Evolutionary conservation across 2,329 filamentous ascomycete species (phyloP).

Genomic region (Fusarium humuli): DNA sequence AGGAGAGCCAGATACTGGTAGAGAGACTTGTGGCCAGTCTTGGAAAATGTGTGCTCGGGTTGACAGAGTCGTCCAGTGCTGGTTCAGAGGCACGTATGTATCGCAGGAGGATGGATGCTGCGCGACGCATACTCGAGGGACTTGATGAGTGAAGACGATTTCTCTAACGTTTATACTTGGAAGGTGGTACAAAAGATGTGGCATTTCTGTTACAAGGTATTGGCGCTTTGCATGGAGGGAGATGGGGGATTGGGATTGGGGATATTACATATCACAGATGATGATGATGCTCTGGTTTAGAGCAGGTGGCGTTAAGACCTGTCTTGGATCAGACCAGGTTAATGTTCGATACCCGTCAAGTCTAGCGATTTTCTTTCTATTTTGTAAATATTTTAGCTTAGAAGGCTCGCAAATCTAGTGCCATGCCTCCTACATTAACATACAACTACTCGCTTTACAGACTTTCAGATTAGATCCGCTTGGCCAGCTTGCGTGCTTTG

Average conservation of each 20-base stretch:
- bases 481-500: not conserved
- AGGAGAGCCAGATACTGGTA: constrained; percentile 70
- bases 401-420: not conserved
- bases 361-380: constrained; percentile 34
- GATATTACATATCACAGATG: constrained; percentile 19
- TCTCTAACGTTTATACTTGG: not conserved
- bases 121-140: constrained; percentile 78
- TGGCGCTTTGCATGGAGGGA: constrained; percentile 31
- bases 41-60: constrained; percentile 68
- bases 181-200: constrained; percentile 8
- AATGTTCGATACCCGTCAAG: constrained; percentile 47
- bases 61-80: constrained; percentile 66
- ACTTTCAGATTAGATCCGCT: not conserved
- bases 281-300: constrained; percentile 38
- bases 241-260: not conserved
- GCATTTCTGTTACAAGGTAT: constrained; percentile 22
- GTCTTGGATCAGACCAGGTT: constrained; percentile 43
- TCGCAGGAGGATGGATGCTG: constrained; percentile 78
- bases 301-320: constrained; percentile 41
- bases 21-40: constrained; percentile 70
- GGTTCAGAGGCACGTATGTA: constrained; percentile 72
- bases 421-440: not conserved
- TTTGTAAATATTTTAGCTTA: constrained; percentile 3
- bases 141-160: constrained; percentile 58
- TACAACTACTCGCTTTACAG: not conserved